Conservation (phyloP, 2,329 filamentous ascomycete species). For the Xylariaceae sp. region DNA sequence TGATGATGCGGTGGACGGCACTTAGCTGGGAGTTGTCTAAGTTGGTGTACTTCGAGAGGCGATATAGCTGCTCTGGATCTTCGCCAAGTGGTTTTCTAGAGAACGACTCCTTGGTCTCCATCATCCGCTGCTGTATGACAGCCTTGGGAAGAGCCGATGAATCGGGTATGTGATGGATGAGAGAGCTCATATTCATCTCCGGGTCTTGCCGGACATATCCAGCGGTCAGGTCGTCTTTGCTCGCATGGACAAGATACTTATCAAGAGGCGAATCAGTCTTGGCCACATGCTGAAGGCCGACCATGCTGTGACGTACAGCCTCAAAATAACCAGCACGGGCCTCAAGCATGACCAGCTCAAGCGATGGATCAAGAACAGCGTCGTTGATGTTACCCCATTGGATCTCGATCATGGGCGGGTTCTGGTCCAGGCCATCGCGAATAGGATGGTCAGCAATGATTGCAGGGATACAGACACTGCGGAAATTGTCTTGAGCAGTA, state of each 20-base stretch:
- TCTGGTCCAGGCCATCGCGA: constrained; percentile 53
- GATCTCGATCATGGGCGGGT: constrained; percentile 70
- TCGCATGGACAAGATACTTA: constrained; percentile 53
- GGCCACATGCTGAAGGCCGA: constrained; percentile 62
- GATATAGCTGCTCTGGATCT: constrained; percentile 15
- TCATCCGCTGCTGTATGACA: constrained; percentile 7
- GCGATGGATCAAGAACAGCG: constrained; percentile 61
- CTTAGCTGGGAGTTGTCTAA: constrained; percentile 69
- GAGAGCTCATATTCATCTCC: constrained; percentile 28
- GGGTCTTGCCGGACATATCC: constrained; percentile 28
- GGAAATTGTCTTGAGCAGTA: constrained; percentile 56
- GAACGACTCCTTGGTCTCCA: constrained; percentile 16
- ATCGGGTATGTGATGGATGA: constrained; percentile 26
- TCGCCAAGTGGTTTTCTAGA: constrained; percentile 17
- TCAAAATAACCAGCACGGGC: constrained; percentile 72
- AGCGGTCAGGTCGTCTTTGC: constrained; percentile 29
- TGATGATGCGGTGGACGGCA: constrained; percentile 67
- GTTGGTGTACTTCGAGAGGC: constrained; percentile 24
- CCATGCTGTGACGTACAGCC: constrained; percentile 66
- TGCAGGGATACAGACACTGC: constrained; percentile 62
- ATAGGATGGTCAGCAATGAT: constrained; percentile 67
- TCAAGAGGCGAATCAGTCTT: constrained; percentile 50
- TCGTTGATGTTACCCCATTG: constrained; percentile 62
- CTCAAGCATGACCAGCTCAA: constrained; percentile 76
- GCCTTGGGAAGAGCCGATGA: constrained; percentile 6